Conservation (phyloP, 345 rosid species). For the Salix koriyanagi region DNA sequence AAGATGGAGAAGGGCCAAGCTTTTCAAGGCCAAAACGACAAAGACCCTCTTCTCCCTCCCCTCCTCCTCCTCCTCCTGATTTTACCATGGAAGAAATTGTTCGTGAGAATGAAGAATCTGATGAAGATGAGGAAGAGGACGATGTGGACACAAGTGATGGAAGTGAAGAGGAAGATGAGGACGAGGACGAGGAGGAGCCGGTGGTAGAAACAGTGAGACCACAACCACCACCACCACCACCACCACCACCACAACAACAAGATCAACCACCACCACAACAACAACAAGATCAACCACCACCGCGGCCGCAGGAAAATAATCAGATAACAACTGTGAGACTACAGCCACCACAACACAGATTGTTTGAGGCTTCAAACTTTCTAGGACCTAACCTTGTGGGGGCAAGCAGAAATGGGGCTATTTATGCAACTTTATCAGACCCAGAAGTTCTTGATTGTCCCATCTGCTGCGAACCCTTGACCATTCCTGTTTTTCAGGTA, state of each 20-base stretch:
- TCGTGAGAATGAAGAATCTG: background rate
- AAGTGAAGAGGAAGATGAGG: background rate
- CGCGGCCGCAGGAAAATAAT: no score
- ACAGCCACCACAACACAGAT: background rate
- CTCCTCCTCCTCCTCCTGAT: slow-evolving; percentile 12
- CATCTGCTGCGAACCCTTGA: slow-evolving; percentile 44
- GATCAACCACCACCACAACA: background rate
- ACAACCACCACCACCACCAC: background rate
- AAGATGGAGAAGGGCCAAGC: background rate
- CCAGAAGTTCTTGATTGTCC: slow-evolving; percentile 53
- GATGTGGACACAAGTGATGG: background rate
- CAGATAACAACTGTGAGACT: background rate
- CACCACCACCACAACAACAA: no score
- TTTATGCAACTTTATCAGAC: slow-evolving; percentile 15
- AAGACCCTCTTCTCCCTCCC: background rate
- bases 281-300: no score
- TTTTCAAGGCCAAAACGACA: background rate
- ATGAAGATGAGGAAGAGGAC: background rate
- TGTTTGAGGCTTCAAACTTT: background rate
- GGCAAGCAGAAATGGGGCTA: background rate
- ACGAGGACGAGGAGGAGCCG: background rate
- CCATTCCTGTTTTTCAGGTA: slow-evolving; percentile 52
- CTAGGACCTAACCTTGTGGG: background rate
- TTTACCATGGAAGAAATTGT: background rate
- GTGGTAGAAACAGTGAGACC: background rate